Percentiles rank a stretch among this genome's conserved stretches.
phyloP scores from a whole-genome alignment of 352 stramenopile species.

The Pythium dissotocum region DNA sequence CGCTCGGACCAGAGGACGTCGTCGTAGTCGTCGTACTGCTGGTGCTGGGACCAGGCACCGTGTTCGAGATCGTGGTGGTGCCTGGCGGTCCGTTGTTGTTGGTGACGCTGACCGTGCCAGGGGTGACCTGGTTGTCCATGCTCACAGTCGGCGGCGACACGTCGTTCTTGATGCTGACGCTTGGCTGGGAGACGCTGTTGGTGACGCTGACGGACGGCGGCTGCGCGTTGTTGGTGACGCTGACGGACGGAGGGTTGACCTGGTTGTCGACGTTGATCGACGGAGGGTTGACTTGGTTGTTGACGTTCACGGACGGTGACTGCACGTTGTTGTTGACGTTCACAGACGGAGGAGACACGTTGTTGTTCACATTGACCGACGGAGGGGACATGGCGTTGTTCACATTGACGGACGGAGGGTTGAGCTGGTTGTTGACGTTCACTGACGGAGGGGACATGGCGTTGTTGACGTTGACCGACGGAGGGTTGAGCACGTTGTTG shows the following conservation, averaged over 20 bases:
- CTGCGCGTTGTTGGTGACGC: neutral
- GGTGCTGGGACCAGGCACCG: neutral
- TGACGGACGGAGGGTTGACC: neutral
- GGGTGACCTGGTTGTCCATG: neutral
- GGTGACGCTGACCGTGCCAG: neutral
- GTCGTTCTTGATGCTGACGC: neutral
- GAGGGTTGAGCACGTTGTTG: neutral
- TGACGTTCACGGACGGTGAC: neutral
- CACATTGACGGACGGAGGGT: neutral
- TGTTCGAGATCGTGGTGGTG: neutral
- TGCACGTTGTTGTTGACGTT: neutral
- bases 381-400: neutral
- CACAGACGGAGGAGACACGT: neutral
- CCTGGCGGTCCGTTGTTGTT: neutral
- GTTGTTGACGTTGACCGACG: neutral
- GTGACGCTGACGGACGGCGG: neutral
- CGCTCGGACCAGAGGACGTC: neutral
- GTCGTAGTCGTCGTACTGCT: neutral
- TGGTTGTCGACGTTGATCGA: neutral
- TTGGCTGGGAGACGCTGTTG: neutral
- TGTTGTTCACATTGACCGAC: neutral
- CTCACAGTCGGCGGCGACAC: neutral
- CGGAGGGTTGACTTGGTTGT: neutral
- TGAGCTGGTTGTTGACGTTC: neutral
- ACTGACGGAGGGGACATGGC: neutral